phyloP scores from a whole-genome alignment of 2,329 filamentous ascomycete genomes.

The Fusarium stilboides region DNA sequence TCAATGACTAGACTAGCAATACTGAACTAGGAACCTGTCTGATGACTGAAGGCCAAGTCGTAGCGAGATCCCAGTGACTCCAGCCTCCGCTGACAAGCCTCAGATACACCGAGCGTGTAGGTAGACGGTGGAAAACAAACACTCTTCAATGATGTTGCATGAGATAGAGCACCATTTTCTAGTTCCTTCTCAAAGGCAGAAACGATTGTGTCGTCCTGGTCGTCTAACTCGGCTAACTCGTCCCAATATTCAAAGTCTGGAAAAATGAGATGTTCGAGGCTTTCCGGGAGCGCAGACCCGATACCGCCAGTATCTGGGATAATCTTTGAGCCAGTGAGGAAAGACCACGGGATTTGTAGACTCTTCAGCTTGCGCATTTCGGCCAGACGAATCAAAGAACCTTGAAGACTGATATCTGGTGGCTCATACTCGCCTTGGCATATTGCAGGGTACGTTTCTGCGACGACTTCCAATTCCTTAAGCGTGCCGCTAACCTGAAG shows the following conservation, averaged over 20 bases:
- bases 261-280: background rate
- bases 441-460: rapidly evolving
- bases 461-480: background rate
- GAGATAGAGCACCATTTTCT: background rate
- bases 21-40: background rate
- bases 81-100: background rate
- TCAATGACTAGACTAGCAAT: no score
- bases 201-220: background rate
- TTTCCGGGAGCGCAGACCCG: background rate
- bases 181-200: background rate
- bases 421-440: background rate
- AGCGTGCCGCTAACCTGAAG: background rate
- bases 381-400: background rate
- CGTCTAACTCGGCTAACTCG: background rate
- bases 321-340: background rate
- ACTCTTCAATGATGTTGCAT: background rate
- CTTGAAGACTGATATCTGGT: background rate
- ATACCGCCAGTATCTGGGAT: background rate
- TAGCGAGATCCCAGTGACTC: background rate
- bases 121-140: background rate
- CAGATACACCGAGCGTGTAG: background rate
- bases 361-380: background rate
- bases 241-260: background rate
- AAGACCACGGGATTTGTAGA: background rate
- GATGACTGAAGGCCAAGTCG: background rate